Percentiles rank a stretch among this genome's conserved stretches.
Conservation (phyloP, 257 asterid species). For the Lycium ferocissimum region DNA sequence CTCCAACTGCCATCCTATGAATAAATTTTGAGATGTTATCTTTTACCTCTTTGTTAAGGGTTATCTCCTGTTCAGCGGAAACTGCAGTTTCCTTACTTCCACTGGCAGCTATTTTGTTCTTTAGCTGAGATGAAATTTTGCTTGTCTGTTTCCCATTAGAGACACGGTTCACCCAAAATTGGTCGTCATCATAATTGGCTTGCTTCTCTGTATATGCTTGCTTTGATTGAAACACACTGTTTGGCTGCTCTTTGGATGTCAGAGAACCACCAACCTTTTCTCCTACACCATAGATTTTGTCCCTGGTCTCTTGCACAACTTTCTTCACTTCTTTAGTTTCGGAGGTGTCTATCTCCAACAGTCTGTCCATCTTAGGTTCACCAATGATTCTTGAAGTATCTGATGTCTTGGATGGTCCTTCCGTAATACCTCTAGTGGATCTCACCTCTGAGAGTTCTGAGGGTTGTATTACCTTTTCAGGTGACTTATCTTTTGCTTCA, state of each 20-base stretch:
- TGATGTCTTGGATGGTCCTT: constrained; percentile 35
- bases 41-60: constrained; percentile 49
- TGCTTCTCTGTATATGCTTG: constrained; percentile 36
- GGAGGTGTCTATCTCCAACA: constrained; percentile 17
- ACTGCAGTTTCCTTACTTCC: constrained; percentile 34
- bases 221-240: constrained; percentile 37
- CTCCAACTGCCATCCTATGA: constrained; percentile 46
- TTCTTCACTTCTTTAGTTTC: constrained; percentile 57
- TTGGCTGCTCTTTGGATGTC: constrained; percentile 34
- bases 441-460: constrained; percentile 34
- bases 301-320: constrained; percentile 41
- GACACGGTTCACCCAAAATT: constrained; percentile 33
- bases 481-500: constrained; percentile 31
- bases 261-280: constrained; percentile 33
- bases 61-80: constrained; percentile 43
- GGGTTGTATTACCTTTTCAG: constrained; percentile 34
- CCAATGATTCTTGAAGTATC: constrained; percentile 30
- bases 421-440: constrained; percentile 22
- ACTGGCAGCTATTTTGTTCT: constrained; percentile 32
- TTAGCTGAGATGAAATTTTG: constrained; percentile 36
- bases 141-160: constrained; percentile 40
- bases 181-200: constrained; percentile 36
- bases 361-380: constrained; percentile 41
- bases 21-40: constrained; percentile 50
- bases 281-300: constrained; percentile 35